Evolutionary conservation across 192 early-diverging fungal genomes (phyloP), one percentile per base, ranked within the genome.

Genomic region (Blastocladiella britannica): DNA sequence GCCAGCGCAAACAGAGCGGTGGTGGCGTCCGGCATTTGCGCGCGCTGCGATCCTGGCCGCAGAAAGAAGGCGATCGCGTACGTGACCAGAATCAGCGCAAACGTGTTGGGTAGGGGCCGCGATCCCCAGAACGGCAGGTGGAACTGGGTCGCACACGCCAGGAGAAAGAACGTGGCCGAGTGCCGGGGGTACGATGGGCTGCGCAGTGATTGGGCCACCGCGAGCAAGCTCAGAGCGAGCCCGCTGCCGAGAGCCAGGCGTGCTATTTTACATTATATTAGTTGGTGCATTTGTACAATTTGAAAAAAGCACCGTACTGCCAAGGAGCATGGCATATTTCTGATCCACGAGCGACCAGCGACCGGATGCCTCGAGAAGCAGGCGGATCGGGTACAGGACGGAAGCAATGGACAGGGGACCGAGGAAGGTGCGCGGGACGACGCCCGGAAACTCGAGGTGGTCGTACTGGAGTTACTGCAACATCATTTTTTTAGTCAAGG

Each of bases 341-440:
- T 57, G 52, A 25, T 22, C 28, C 25, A 54, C 53, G 28, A 52
- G 53, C 5, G n/a, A 25, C 5, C 22, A n/a, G n/a, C n/a, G 7
- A 54, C 37, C 37, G 2, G 7, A 9, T 20, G 9, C 37, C 37
- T 57, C 55, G 25, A 60, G 27, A 18, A 71, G 20, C 29, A 62
- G 26, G 53, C 71, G 64, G 52, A 78, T 58, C 25, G 77, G 82
- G 58, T 65, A 71, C 15, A 69, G 64, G n/a, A 65, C 51, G 12
- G 59, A n/a, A 20, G 67, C 67, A 29, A 93, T 26, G n/a, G 77
- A 12, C 47, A 88, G 62, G 5, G 93, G 84, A 18, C 88, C 89
- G 28, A 93, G 55, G 64, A 93, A 97, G 24, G 91, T 88, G 30
- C 93, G 73, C 54, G 93, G 93, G 9, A 97, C 91, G 23, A 90